Conservation (phyloP, 225 moss, liverwort and hornwort genomes). For the Polytrichum formosum region DNA sequence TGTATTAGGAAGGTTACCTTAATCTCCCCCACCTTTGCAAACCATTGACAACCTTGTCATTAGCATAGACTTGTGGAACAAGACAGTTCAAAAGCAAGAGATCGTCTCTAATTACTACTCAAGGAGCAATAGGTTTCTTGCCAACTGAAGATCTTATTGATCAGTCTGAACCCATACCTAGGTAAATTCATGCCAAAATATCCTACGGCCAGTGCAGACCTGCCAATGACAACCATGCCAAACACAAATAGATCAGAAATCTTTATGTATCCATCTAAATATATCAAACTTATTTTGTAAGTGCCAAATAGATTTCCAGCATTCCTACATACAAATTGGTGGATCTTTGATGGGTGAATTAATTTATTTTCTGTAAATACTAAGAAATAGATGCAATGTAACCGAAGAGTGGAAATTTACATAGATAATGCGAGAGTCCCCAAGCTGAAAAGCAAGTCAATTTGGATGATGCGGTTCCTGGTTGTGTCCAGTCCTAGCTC, state of each 20-base stretch:
- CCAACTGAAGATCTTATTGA: too few species aligned
- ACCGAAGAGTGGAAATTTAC: constrained; percentile 21
- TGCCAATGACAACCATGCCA: constrained; percentile 18
- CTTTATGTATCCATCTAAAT: background rate
- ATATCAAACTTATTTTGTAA: background rate
- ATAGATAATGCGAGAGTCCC: constrained; percentile 50
- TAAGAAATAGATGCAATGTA: background rate
- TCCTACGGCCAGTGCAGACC: constrained; percentile 64
- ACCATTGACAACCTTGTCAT: too few species aligned
- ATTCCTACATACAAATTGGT: too few species aligned
- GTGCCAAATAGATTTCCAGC: too few species aligned
- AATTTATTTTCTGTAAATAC: too few species aligned
- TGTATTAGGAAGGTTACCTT: too few species aligned
- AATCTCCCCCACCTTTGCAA: too few species aligned
- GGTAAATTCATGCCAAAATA: constrained; percentile 92
- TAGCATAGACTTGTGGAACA: too few species aligned
- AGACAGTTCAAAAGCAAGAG: too few species aligned
- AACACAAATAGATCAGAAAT: constrained; percentile 3
- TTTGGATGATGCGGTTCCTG: constrained; percentile 82
- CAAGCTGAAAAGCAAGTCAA: constrained; percentile 70
- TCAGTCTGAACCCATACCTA: constrained; percentile 22
- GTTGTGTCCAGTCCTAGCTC: constrained; percentile 84
- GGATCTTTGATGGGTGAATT: too few species aligned
- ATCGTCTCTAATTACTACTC: too few species aligned
- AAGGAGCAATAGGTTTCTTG: too few species aligned